Evolutionary conservation across 2,329 filamentous ascomycete genomes (phyloP).

Genomic region (Sporothrix luriei): DNA sequence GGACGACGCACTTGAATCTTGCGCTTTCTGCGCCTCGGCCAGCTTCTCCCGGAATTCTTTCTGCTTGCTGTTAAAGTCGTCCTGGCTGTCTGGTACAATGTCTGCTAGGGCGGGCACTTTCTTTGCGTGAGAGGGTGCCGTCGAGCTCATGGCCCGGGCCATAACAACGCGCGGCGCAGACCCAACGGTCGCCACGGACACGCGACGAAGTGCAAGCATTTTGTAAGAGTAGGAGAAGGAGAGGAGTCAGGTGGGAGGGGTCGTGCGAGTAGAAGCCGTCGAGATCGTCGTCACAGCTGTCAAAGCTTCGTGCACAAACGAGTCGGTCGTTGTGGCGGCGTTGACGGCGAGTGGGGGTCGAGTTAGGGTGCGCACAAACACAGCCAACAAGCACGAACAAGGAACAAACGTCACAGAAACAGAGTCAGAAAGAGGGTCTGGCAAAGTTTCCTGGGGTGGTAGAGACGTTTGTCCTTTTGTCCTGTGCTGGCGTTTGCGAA

Average conservation of each 20-base stretch:
- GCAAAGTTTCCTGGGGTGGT: slow-evolving; percentile 3
- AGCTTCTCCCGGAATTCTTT: slow-evolving; percentile 83
- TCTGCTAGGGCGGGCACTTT: slow-evolving; percentile 78
- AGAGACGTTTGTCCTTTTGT: slow-evolving; percentile 15
- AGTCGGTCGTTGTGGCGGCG: not conserved
- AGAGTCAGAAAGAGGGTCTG: slow-evolving; percentile 5
- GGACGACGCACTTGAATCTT: slow-evolving; percentile 76
- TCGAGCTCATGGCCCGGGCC: slow-evolving; percentile 59
- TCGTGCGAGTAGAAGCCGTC: not conserved
- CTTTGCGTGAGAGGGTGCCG: slow-evolving; percentile 44
- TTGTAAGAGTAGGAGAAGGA: not conserved
- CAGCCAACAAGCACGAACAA: slow-evolving; percentile 18
- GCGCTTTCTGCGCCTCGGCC: slow-evolving; percentile 74
- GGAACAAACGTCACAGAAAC: slow-evolving; percentile 6
- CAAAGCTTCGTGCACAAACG: not conserved
- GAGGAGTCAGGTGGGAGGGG: slow-evolving; percentile 3
- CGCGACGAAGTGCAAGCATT: slow-evolving; percentile 47
- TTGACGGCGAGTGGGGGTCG: not conserved
- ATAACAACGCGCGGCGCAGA: slow-evolving; percentile 47
- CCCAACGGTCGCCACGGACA: not conserved
- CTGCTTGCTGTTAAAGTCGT: slow-evolving; percentile 80
- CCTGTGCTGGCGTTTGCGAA: slow-evolving; percentile 15
- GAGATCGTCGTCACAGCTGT: not conserved
- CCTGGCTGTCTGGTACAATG: slow-evolving; percentile 70
- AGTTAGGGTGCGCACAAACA: not conserved